Evolutionary conservation across 345 rosid genomes (phyloP).

Genomic region (Erodium maritimum): DNA sequence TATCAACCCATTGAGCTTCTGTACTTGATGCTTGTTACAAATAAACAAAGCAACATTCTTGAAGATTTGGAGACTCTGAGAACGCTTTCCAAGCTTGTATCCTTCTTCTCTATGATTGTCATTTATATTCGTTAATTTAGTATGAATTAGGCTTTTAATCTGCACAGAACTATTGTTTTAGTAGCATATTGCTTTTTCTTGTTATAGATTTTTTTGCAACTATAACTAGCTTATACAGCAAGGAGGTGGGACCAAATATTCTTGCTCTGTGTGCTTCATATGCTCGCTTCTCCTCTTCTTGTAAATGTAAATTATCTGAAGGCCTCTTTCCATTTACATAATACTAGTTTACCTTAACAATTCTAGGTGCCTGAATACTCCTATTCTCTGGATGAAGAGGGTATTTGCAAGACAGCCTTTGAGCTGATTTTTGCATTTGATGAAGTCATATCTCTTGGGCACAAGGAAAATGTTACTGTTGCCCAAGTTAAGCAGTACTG

Average conservation of each 20-base stretch:
- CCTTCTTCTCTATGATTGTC: conserved; percentile 14
- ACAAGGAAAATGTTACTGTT: conserved; percentile 95
- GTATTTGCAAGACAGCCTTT: conserved; percentile 69
- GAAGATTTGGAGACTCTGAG: conserved; percentile 93
- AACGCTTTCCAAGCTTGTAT: conserved; percentile 92
- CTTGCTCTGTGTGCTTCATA: background rate
- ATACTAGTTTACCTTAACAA: conserved; percentile 30
- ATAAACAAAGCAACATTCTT: conserved; percentile 93
- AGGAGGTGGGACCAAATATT: background rate
- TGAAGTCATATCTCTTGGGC: conserved; percentile 97
- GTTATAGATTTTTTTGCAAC: background rate
- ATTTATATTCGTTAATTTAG: conserved; percentile 2
- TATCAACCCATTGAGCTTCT: conserved; percentile 92
- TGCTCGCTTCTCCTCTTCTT: background rate
- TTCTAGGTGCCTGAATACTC: conserved; percentile 89
- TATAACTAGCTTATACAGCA: no score
- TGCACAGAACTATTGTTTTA: no score
- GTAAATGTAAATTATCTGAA: background rate
- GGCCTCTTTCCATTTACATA: background rate
- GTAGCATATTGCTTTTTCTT: background rate
- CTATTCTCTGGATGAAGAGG: conserved; percentile 83
- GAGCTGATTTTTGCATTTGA: conserved; percentile 95
- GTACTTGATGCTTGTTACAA: conserved; percentile 85
- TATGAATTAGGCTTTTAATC: no score
- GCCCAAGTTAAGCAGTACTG: conserved; percentile 95